These are phyloP conservation scores for Saturnispora galanensis DNA, from an alignment of 805 yeast species.

Conservation along the genomic window DNA sequence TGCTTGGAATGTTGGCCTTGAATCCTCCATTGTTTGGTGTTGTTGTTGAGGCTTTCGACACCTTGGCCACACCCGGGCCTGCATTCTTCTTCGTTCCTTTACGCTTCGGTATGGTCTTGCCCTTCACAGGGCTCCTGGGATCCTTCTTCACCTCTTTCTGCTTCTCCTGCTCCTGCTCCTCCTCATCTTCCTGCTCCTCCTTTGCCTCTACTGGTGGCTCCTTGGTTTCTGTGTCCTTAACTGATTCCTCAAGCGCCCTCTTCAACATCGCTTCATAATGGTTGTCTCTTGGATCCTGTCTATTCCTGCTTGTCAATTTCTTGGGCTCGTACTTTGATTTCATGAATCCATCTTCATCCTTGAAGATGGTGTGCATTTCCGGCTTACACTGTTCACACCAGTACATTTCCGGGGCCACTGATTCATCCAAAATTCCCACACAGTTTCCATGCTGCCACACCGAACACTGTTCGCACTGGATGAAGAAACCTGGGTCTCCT, in stretches of 20 bases:
- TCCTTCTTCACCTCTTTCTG: slow-evolving; percentile 1
- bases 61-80: neutral
- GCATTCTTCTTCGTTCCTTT: neutral
- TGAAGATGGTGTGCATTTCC: slow-evolving; percentile 55
- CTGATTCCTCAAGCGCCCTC: slow-evolving; percentile 48
- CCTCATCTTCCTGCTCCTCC: slow-evolving; percentile 16
- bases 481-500: slow-evolving; percentile 50
- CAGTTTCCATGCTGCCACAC: slow-evolving; percentile 98
- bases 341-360: slow-evolving; percentile 36
- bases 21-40: slow-evolving; percentile 42
- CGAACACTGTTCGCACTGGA: slow-evolving; percentile 82
- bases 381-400: slow-evolving; percentile 93
- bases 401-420: slow-evolving; percentile 82
- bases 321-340: slow-evolving; percentile 40
- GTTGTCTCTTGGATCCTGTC: slow-evolving; percentile 21
- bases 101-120: neutral
- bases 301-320: slow-evolving; percentile 7
- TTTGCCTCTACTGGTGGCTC: slow-evolving; percentile 10
- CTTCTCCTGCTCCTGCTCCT: slow-evolving; percentile 3
- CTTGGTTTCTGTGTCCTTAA: slow-evolving; percentile 31
- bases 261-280: slow-evolving; percentile 29
- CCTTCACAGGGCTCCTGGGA: neutral
- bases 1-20: slow-evolving; percentile 75
- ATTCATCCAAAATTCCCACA: slow-evolving; percentile 71
- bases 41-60: slow-evolving; percentile 22